Conservation (phyloP, 495 filamentous ascomycete genomes). For the Podospora sp. region DNA sequence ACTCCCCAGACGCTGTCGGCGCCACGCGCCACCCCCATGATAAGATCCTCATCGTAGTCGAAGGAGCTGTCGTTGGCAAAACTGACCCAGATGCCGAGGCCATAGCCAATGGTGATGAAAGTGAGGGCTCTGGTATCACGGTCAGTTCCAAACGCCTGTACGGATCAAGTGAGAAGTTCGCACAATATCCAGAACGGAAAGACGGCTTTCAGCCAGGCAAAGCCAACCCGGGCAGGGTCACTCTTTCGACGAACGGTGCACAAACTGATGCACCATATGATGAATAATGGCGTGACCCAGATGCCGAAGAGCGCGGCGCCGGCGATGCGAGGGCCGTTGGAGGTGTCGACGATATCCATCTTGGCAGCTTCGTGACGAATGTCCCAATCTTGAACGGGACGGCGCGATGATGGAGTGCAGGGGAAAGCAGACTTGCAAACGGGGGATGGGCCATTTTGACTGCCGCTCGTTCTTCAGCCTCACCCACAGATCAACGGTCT, state of each 20-base stretch:
- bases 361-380: background rate
- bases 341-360: background rate
- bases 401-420: background rate
- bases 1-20: background rate
- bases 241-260: conserved; percentile 21
- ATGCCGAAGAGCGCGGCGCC: conserved; percentile 17
- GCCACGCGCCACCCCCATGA: background rate
- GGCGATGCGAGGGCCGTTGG: background rate
- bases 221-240: conserved; percentile 29
- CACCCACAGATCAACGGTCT: background rate
- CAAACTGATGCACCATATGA: conserved; percentile 31
- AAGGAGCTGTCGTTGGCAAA: background rate
- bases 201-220: conserved; percentile 30
- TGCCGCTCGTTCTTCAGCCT: background rate
- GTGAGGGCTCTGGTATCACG: background rate
- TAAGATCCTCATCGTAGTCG: background rate
- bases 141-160: background rate
- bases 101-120: background rate
- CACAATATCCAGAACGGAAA: conserved; percentile 29
- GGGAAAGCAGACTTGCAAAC: background rate
- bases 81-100: background rate
- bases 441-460: background rate
- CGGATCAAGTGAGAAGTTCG: background rate
- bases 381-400: background rate
- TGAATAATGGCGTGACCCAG: conserved; percentile 20